Evolutionary conservation across 768 basidiomycete species (phyloP).

Genomic region (Tephrocybe sp.): DNA sequence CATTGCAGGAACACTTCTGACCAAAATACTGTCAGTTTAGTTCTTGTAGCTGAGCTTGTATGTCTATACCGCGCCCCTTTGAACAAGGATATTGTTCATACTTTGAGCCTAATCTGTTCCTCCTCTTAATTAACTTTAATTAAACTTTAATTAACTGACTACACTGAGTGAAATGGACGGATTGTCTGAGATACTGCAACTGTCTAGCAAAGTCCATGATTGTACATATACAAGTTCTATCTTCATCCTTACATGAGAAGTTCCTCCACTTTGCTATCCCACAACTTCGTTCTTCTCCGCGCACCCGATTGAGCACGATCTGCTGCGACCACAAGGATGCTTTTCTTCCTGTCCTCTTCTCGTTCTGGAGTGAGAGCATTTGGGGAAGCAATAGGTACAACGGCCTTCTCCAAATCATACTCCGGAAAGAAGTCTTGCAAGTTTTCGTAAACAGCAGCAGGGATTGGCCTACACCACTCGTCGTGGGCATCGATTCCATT

Average conservation of each 20-base stretch:
- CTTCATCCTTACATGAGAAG: conserved; percentile 26
- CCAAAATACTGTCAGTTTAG: background rate
- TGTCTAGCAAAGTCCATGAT: background rate
- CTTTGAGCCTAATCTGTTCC: too few species aligned
- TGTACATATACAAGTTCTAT: conserved; percentile 1
- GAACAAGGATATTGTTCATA: background rate
- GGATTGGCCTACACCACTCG: conserved; percentile 59
- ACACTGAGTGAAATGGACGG: too few species aligned
- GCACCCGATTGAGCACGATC: conserved; percentile 53
- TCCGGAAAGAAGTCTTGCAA: conserved; percentile 86
- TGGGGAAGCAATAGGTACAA: conserved; percentile 60
- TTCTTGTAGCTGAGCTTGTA: background rate
- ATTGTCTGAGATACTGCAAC: background rate
- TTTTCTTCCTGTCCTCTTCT: conserved; percentile 42
- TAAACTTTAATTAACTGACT: too few species aligned
- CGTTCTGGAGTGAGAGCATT: conserved; percentile 28
- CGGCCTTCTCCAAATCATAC: conserved; percentile 84
- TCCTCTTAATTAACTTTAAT: too few species aligned
- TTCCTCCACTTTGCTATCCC: conserved; percentile 44
- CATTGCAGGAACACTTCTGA: conserved; percentile 29
- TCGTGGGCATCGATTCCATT: conserved; percentile 7
- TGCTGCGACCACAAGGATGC: conserved; percentile 80
- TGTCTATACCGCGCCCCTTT: background rate
- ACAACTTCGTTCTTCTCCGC: conserved; percentile 38
- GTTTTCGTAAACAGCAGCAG: conserved; percentile 78